Evolutionary conservation across 2,329 filamentous ascomycete genomes (phyloP).

Genomic region (Xylariaceae sp.): DNA sequence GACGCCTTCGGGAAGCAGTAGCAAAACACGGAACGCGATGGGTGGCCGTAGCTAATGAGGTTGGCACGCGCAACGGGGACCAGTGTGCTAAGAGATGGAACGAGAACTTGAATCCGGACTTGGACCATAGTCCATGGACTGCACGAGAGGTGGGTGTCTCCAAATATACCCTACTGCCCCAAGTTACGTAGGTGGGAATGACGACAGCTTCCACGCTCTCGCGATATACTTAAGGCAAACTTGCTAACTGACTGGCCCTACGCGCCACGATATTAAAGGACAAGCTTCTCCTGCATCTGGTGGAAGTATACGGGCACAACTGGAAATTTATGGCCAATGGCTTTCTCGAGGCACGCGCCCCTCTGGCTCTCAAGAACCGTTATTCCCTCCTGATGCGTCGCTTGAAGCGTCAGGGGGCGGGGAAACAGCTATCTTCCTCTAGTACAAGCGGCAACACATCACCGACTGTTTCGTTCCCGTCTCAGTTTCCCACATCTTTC

Average conservation of each 20-base stretch:
- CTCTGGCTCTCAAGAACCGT: constrained; percentile 22
- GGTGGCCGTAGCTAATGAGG: constrained; percentile 15
- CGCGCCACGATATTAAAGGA: constrained; percentile 5
- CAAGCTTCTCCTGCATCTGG: constrained; percentile 10
- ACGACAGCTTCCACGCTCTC: not conserved
- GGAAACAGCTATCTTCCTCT: not conserved
- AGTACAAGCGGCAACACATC: not conserved
- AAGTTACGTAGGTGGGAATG: not conserved
- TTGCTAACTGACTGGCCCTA: not conserved
- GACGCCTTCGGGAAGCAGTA: constrained; percentile 15
- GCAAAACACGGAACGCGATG: constrained; percentile 20
- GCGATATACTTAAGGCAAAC: not conserved
- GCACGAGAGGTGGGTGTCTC: constrained; percentile 12
- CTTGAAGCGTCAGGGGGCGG: constrained; percentile 10
- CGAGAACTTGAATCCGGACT: constrained; percentile 20
- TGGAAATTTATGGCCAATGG: constrained; percentile 27
- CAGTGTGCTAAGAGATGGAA: constrained; percentile 28
- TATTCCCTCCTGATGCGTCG: constrained; percentile 22
- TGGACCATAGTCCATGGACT: constrained; percentile 13
- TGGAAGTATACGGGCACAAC: constrained; percentile 15
- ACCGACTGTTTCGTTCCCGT: not conserved
- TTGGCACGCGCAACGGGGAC: constrained; percentile 24
- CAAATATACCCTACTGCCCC: not conserved
- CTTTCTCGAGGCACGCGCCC: constrained; percentile 21
- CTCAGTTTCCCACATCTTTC: not conserved